Base-by-base conservation (phyloP, 768 basidiomycete species). In the Hemileccinum rubropunctum region DNA sequence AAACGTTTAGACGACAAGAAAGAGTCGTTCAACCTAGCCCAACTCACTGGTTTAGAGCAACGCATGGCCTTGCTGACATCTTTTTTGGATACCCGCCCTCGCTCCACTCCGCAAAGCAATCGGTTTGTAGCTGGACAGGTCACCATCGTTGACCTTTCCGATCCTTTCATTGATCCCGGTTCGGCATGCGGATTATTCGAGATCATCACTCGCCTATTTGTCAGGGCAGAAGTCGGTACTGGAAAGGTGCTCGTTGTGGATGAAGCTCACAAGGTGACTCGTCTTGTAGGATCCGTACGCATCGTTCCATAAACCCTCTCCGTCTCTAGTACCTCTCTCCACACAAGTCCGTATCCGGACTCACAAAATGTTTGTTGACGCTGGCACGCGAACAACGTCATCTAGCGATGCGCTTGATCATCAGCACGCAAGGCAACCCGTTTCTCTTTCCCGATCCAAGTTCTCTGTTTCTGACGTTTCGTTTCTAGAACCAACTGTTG, bases 161-260 rank as follows among this genome's bases (percentile, higher is more conserved):
- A 87, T 48, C 84, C 87, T 0, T 88, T 88, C 55, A 76, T 88
- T 10, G 87, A 89, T 57, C 67, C 81, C 1, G 72, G 72, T 0
- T 79, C 83, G 1, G 87, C 87, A 2, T 86, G 86, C 53, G 79
- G 79, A 0, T 62, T 88, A 3, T 89, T 88, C 47, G 84, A 89
- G 49, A 85, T 89, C 7, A 65, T 88, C 1, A 74, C 78, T 0
- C 75, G 86, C 33, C 58, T 85, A 1, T 89, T 88, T 55, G 75
- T 85, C 11, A 74, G 86, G 23, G 75, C 81, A 1, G 69, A 80
- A 1, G 74, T 84, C 3, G 73, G 66, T 4, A 82, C 81, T 0
- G 86, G 85, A 6, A 88, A 87, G 48, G 78, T 86, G 1, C 73
- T 86, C 2, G 76, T 89, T 0, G 81, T 88, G 0, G 86, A 89